phyloP scores from a whole-genome alignment of 2,329 filamentous ascomycete genomes.

The Stachybotrys echinatus region DNA sequence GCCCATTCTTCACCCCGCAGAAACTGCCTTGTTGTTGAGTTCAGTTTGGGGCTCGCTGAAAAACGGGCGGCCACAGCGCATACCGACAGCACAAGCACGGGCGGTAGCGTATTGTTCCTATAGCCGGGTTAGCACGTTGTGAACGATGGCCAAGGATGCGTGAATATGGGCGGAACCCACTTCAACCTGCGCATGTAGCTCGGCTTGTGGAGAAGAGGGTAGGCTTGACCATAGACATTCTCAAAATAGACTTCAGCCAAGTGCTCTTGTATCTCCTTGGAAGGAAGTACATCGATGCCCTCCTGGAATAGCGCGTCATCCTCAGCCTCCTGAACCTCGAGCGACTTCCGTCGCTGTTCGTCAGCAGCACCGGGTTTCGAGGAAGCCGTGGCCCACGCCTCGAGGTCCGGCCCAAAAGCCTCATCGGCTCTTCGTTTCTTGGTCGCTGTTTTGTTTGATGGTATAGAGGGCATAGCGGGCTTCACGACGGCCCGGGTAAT shows the following conservation, averaged over 20 bases:
- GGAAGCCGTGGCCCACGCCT: slow-evolving; percentile 68
- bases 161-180: slow-evolving; percentile 35
- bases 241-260: slow-evolving; percentile 94
- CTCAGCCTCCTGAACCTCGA: slow-evolving; percentile 60
- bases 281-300: slow-evolving; percentile 75
- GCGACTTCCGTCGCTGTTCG: slow-evolving; percentile 37
- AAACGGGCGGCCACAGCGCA: slow-evolving; percentile 95
- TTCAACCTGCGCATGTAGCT: slow-evolving; percentile 88
- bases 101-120: slow-evolving; percentile 60
- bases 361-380: slow-evolving; percentile 44
- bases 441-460: slow-evolving; percentile 38
- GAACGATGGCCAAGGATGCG: not conserved
- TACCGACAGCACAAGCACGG: slow-evolving; percentile 86
- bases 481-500: slow-evolving; percentile 82
- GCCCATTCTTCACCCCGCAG: slow-evolving; percentile 90
- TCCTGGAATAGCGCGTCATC: slow-evolving; percentile 76
- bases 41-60: slow-evolving; percentile 79
- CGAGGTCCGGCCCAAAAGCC: slow-evolving; percentile 77
- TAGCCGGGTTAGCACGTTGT: slow-evolving; percentile 6
- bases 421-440: slow-evolving; percentile 85
- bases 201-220: slow-evolving; percentile 90
- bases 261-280: slow-evolving; percentile 86
- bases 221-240: slow-evolving; percentile 90
- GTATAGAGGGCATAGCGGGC: slow-evolving; percentile 59
- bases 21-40: slow-evolving; percentile 67